Percentiles rank a stretch among this genome's conserved stretches.
These are phyloP conservation scores for Lentinula raphanica DNA, from an alignment of 768 basidiomycete species.

Conservation along the genomic window DNA sequence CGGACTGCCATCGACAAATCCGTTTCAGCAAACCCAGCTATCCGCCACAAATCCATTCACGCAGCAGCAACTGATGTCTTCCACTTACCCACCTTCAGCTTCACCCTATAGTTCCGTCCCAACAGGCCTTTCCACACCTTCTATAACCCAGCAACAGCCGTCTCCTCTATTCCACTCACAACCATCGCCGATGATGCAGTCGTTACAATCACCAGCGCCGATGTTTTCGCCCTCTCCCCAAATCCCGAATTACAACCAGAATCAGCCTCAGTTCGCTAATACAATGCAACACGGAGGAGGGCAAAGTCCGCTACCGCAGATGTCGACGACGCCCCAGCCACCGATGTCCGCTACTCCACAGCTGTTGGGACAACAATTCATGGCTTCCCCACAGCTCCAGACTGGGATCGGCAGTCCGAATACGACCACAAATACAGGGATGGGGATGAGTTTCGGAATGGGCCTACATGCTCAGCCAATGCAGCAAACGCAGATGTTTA, in stretches of 20 bases:
- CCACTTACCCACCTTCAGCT: neutral
- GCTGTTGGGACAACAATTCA: constrained; percentile 21
- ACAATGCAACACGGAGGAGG: constrained; percentile 29
- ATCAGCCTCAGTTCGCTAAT: neutral
- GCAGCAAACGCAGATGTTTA: constrained; percentile 16
- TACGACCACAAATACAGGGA: constrained; percentile 13
- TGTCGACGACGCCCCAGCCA: constrained; percentile 17
- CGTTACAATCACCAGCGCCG: constrained; percentile 15
- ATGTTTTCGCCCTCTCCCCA: constrained; percentile 17
- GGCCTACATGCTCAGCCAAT: constrained; percentile 1
- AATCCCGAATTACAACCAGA: constrained; percentile 8
- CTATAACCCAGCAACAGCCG: constrained; percentile 23
- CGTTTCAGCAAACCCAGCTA: constrained; percentile 21
- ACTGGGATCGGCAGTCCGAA: neutral
- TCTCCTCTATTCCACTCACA: constrained; percentile 15
- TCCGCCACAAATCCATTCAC: constrained; percentile 12
- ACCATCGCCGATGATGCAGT: constrained; percentile 5
- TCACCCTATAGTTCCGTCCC: neutral
- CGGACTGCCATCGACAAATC: constrained; percentile 16
- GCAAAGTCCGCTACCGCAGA: constrained; percentile 31
- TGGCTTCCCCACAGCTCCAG: constrained; percentile 23
- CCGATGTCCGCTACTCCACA: constrained; percentile 23
- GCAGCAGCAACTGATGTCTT: constrained; percentile 10
- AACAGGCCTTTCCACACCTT: constrained; percentile 16
- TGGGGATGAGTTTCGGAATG: neutral